Evolutionary conservation across 805 yeast genomes (phyloP).

Genomic region (Wickerhamiella occidentalis): DNA sequence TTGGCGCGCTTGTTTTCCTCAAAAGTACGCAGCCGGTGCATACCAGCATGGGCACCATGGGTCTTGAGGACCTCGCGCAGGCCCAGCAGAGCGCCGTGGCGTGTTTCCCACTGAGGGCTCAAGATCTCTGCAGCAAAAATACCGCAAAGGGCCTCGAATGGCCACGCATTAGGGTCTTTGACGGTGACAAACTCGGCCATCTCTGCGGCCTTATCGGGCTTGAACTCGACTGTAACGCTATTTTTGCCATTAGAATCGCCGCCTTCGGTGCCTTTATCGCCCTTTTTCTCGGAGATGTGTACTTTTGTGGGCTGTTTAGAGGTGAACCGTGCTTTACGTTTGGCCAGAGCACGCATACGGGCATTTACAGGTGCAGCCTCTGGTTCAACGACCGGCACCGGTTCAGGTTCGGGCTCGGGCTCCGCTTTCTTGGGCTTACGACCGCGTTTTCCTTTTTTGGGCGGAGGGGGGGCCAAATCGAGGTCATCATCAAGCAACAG

Average conservation of each 20-base stretch:
- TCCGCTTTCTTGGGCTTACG: constrained; percentile 13
- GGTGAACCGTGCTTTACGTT: constrained; percentile 63
- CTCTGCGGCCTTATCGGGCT: constrained; percentile 36
- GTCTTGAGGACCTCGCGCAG: constrained; percentile 70
- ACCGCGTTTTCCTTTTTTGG: constrained; percentile 16
- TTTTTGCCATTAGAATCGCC: constrained; percentile 54
- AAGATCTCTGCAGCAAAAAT: constrained; percentile 65
- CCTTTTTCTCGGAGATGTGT: constrained; percentile 25
- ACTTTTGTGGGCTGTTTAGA: constrained; percentile 27
- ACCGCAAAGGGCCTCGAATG: constrained; percentile 86
- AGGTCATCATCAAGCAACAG: constrained; percentile 26
- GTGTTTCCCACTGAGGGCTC: constrained; percentile 80
- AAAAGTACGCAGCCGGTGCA: constrained; percentile 49
- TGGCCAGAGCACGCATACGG: constrained; percentile 88
- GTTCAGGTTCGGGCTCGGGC: constrained; percentile 11
- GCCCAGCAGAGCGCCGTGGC: constrained; percentile 94
- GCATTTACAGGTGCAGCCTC: constrained; percentile 32
- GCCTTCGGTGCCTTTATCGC: constrained; percentile 17
- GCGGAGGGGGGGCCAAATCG: constrained; percentile 20
- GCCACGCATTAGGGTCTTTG: constrained; percentile 73
- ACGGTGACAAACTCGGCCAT: constrained; percentile 56
- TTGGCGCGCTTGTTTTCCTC: constrained; percentile 58
- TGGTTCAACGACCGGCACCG: constrained; percentile 12
- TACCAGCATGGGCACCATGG: constrained; percentile 80
- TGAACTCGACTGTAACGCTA: constrained; percentile 71